Percentiles rank a stretch among this genome's conserved stretches.
Evolutionary conservation across 257 asterid genomes (phyloP).

Genomic region (Avicennia marina): DNA sequence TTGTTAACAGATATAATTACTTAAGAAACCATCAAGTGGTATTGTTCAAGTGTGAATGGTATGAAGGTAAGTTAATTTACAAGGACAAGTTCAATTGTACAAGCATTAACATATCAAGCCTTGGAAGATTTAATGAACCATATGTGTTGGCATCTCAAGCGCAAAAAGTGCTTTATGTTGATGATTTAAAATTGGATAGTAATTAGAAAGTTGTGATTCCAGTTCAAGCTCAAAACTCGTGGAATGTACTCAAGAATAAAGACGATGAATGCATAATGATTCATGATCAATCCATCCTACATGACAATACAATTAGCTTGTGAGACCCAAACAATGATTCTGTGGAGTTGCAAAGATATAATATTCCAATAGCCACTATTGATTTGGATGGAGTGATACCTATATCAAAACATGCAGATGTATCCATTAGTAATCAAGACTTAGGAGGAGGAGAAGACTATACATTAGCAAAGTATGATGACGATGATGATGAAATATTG

Average conservation of each 20-base stretch:
- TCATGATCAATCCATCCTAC: no score
- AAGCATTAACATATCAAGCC: not conserved
- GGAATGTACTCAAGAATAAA: not conserved
- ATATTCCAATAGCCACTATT: no score
- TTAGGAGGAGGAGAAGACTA: no score
- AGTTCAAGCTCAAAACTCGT: not conserved
- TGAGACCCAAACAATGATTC: no score
- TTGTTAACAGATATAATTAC: conserved; percentile 2
- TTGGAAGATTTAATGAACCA: not conserved
- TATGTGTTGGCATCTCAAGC: not conserved
- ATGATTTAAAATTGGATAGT: not conserved
- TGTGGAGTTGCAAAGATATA: no score
- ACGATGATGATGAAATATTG: no score
- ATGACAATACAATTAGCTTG: no score
- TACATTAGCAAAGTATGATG: no score
- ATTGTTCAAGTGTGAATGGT: conserved; percentile 5
- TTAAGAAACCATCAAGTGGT: conserved; percentile 1
- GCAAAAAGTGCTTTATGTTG: not conserved
- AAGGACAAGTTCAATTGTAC: not conserved
- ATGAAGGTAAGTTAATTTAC: not conserved
- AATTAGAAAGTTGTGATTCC: not conserved
- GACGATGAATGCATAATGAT: not conserved
- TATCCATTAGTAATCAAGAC: no score
- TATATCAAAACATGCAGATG: no score
- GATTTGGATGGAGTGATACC: no score